Evolutionary conservation across 2,329 filamentous ascomycete genomes (phyloP).

Genomic region (Plectosphaerella cucumerina): DNA sequence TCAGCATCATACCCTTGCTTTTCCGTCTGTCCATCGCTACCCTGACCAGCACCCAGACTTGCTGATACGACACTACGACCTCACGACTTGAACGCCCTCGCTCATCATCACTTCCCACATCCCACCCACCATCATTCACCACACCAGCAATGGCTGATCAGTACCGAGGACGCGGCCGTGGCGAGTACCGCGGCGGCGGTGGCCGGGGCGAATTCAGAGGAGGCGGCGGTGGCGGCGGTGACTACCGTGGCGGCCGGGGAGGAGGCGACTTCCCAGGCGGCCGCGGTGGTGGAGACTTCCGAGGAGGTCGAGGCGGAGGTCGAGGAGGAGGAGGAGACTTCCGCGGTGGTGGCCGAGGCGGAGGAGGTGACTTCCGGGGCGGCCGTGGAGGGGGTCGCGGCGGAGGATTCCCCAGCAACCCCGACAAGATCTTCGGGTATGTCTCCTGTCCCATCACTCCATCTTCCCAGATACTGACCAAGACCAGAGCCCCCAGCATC

Average conservation of each 20-base stretch:
- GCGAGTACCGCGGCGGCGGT: not conserved
- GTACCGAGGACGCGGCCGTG: slow-evolving; percentile 1
- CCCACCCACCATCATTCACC: not conserved
- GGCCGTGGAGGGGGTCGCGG: slow-evolving; percentile 15
- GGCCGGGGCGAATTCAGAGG: not conserved
- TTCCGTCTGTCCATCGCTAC: too few relatives aligned
- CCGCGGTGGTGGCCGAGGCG: not conserved
- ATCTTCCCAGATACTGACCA: slow-evolving; percentile 8
- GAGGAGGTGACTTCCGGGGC: slow-evolving; percentile 5
- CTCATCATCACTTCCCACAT: too few relatives aligned
- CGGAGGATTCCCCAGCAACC: slow-evolving; percentile 9
- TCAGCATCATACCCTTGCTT: too few relatives aligned
- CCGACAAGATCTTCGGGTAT: slow-evolving; percentile 7
- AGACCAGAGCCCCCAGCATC: slow-evolving; percentile 2
- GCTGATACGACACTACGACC: too few relatives aligned
- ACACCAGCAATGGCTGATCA: not conserved
- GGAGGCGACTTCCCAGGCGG: slow-evolving; percentile 4
- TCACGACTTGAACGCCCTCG: too few relatives aligned
- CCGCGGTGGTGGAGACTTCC: slow-evolving; percentile 4
- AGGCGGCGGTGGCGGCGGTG: slow-evolving; percentile 1
- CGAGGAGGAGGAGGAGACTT: slow-evolving; percentile 9
- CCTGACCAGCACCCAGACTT: too few relatives aligned
- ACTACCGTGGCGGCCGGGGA: slow-evolving; percentile 2
- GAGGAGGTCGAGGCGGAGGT: slow-evolving; percentile 12
- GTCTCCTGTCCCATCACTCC: slow-evolving; percentile 9